Conservation (phyloP, 805 yeast species). For the Metschnikowia colocasiae region DNA sequence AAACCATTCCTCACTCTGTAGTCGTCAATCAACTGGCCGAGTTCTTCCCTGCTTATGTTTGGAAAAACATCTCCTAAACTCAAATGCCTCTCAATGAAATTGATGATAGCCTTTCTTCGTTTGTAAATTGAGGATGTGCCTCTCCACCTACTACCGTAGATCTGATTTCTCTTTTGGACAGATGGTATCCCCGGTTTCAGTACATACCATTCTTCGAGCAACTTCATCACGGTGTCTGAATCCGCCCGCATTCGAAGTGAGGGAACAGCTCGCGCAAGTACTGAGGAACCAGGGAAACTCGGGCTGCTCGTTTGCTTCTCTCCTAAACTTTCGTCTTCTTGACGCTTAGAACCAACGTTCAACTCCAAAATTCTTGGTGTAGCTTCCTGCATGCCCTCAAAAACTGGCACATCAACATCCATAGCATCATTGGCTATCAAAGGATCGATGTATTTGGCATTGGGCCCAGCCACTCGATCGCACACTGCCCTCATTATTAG, state of each 20-base stretch:
- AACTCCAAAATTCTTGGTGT: not conserved
- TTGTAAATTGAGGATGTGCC: conserved; percentile 1
- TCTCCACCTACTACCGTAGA: not conserved
- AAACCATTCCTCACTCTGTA: not conserved
- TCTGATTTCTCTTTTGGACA: not conserved
- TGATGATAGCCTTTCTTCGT: not conserved
- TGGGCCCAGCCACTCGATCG: not conserved
- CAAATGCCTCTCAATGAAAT: not conserved
- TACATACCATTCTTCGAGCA: not conserved
- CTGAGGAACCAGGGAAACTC: no score
- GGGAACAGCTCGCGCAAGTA: not conserved
- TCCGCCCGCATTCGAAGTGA: not conserved
- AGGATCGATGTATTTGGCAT: not conserved
- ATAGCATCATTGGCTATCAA: not conserved
- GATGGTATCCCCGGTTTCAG: not conserved
- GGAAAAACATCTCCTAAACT: not conserved
- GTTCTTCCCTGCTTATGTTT: not conserved
- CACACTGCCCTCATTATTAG: not conserved
- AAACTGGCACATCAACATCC: not conserved
- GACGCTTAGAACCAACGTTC: not conserved
- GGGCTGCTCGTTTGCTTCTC: not conserved
- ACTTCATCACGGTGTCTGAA: not conserved
- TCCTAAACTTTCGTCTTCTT: not conserved
- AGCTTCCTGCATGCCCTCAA: not conserved
- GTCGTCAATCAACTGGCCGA: not conserved